Evolutionary conservation across 352 stramenopile genomes (phyloP).

Genomic region (Phytopythium helicoides): DNA sequence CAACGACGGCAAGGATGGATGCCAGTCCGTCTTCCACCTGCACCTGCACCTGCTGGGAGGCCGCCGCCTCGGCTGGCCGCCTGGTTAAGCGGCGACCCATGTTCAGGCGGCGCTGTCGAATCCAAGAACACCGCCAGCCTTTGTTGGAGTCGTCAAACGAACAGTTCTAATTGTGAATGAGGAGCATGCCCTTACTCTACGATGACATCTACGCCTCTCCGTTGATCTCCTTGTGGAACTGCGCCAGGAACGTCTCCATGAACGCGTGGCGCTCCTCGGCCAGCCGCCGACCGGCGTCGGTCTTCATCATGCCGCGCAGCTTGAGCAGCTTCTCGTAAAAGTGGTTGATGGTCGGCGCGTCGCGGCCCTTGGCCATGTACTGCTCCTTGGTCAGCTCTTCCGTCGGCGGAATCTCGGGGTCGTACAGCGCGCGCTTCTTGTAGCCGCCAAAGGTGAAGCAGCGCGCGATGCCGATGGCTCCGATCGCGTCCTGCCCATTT

Average conservation of each 20-base stretch:
- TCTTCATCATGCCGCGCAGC: slow-evolving; percentile 89
- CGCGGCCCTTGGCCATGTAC: slow-evolving; percentile 76
- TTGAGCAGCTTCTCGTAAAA: slow-evolving; percentile 93
- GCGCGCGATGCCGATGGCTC: slow-evolving; percentile 88
- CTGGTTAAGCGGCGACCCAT: slow-evolving; percentile 55
- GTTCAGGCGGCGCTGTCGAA: background rate
- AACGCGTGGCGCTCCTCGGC: slow-evolving; percentile 82
- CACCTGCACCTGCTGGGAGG: slow-evolving; percentile 96
- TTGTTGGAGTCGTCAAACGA: too few relatives aligned
- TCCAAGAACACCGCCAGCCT: too few relatives aligned
- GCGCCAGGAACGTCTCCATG: slow-evolving; percentile 82
- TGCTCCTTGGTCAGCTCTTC: slow-evolving; percentile 68
- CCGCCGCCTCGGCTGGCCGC: slow-evolving; percentile 92
- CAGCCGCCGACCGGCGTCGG: slow-evolving; percentile 58
- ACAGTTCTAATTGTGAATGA: background rate
- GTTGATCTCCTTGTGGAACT: slow-evolving; percentile 81
- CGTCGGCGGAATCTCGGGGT: slow-evolving; percentile 49
- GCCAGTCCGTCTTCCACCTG: slow-evolving; percentile 88
- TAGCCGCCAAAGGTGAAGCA: slow-evolving; percentile 90
- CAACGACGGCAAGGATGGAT: slow-evolving; percentile 96
- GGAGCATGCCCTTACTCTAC: background rate
- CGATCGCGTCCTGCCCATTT: slow-evolving; percentile 76
- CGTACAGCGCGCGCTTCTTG: slow-evolving; percentile 82
- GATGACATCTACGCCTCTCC: slow-evolving; percentile 22
- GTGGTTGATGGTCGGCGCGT: slow-evolving; percentile 82